Conservation (phyloP, 1,284 basidiomycete species). For the Cutaneotrichosporon dermatis region DNA sequence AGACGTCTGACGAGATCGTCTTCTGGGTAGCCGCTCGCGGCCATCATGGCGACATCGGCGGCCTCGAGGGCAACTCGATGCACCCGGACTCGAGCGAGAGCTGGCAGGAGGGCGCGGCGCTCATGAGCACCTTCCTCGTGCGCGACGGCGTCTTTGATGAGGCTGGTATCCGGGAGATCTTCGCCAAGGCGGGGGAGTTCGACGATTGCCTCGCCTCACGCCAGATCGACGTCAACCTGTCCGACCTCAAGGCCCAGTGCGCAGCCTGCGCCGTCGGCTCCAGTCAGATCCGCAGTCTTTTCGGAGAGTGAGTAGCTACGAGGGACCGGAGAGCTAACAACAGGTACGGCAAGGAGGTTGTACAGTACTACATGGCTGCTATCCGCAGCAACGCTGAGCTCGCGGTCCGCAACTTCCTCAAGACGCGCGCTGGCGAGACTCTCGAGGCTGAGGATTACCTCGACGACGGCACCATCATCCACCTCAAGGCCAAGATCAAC, state of each 20-base stretch:
- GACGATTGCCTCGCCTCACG: constrained; percentile 12
- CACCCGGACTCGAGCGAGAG: constrained; percentile 84
- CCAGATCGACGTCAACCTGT: constrained; percentile 16
- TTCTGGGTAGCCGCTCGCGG: constrained; percentile 38
- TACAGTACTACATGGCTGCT: constrained; percentile 65
- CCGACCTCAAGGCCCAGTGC: constrained; percentile 23
- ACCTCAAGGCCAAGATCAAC: constrained; percentile 71
- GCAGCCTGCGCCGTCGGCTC: constrained; percentile 20
- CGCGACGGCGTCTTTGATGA: constrained; percentile 25
- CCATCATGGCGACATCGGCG: constrained; percentile 38
- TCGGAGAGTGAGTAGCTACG: constrained; percentile 1
- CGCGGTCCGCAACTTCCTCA: constrained; percentile 73
- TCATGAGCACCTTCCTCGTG: constrained; percentile 12
- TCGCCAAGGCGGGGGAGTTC: constrained; percentile 13
- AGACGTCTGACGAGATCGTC: constrained; percentile 23
- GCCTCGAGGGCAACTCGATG: constrained; percentile 64
- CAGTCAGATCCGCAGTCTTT: constrained; percentile 18
- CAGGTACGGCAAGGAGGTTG: constrained; percentile 2
- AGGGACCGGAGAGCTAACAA: too few relatives aligned
- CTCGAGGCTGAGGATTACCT: constrained; percentile 24
- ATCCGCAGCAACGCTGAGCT: constrained; percentile 84
- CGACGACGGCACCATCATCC: constrained; percentile 84
- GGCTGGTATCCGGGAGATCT: constrained; percentile 17
- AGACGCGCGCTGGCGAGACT: constrained; percentile 65
- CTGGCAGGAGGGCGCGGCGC: constrained; percentile 65